Percentiles rank a stretch among this genome's conserved stretches.
These are phyloP conservation scores for Epichloe sylvatica DNA, from an alignment of 2,329 filamentous ascomycete species.

Conservation along the genomic window DNA sequence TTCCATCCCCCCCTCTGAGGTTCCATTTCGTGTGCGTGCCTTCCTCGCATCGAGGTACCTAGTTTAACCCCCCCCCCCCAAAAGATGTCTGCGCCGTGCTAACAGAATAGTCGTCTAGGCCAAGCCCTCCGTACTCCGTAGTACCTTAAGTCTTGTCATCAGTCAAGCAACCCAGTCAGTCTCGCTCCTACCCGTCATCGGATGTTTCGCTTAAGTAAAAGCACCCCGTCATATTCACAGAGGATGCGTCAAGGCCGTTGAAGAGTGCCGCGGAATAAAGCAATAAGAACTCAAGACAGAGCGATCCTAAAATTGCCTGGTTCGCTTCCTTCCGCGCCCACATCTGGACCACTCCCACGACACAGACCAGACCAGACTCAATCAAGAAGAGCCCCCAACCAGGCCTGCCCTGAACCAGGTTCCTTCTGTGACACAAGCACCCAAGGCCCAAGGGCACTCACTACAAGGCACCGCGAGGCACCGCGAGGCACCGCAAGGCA, in stretches of 20 bases:
- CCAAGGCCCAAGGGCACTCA: background rate
- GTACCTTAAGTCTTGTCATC: background rate
- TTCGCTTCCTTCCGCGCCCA: constrained; percentile 24
- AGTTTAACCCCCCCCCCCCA: background rate
- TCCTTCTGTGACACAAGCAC: background rate
- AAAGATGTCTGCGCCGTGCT: background rate
- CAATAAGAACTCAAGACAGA: constrained; percentile 6
- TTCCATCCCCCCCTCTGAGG: background rate
- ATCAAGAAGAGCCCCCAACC: constrained; percentile 21
- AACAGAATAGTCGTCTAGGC: background rate
- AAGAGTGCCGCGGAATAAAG: constrained; percentile 4
- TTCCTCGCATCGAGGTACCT: background rate
- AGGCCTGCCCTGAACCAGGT: background rate
- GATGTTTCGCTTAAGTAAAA: constrained; percentile 2
- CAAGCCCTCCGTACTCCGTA: background rate
- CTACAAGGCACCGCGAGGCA: constrained; percentile 25
- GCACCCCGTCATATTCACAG: constrained; percentile 4
- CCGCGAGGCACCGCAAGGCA: constrained; percentile 32
- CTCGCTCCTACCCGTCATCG: background rate
- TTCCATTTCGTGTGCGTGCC: background rate
- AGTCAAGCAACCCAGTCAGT: background rate
- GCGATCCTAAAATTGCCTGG: constrained; percentile 3
- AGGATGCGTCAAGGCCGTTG: constrained; percentile 7
- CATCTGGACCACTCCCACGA: constrained; percentile 7
- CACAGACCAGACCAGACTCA: constrained; percentile 20